Conservation (phyloP, 148 eudicot genomes). For the Arbutus unedo region DNA sequence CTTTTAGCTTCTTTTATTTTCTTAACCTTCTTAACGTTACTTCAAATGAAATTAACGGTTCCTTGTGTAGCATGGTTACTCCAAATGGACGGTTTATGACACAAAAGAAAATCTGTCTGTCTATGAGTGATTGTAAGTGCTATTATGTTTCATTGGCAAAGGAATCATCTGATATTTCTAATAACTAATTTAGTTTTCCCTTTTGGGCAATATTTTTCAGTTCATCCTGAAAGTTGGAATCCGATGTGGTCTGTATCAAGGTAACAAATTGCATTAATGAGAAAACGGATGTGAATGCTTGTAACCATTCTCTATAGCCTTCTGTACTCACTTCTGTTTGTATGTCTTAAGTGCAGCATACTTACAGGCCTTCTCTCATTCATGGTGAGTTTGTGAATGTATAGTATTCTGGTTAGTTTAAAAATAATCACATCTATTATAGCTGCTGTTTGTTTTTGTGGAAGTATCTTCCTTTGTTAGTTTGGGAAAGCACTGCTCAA, state of each 20-base stretch:
- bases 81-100: conserved; percentile 87
- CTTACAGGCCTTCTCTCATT: conserved; percentile 90
- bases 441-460: not conserved
- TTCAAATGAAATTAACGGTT: not conserved
- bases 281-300: not conserved
- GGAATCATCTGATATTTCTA: not conserved
- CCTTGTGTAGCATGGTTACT: conserved; percentile 66
- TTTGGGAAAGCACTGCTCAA: not conserved
- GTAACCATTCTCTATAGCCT: not conserved
- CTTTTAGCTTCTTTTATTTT: not conserved
- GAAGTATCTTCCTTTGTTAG: not conserved
- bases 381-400: conserved; percentile 63
- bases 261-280: conserved; percentile 31
- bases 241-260: conserved; percentile 99
- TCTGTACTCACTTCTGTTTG: not conserved
- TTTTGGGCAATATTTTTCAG: conserved; percentile 32
- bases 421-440: too few species aligned
- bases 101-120: conserved; percentile 77
- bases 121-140: conserved; percentile 83
- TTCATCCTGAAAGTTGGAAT: conserved; percentile 97
- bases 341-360: conserved; percentile 60
- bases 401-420: not conserved
- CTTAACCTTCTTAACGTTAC: not conserved
- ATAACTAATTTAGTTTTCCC: not conserved
- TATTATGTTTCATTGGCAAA: not conserved